Base-by-base conservation (phyloP, 1,139 yeast species). In the Debaryomyces psychrophilus region DNA sequence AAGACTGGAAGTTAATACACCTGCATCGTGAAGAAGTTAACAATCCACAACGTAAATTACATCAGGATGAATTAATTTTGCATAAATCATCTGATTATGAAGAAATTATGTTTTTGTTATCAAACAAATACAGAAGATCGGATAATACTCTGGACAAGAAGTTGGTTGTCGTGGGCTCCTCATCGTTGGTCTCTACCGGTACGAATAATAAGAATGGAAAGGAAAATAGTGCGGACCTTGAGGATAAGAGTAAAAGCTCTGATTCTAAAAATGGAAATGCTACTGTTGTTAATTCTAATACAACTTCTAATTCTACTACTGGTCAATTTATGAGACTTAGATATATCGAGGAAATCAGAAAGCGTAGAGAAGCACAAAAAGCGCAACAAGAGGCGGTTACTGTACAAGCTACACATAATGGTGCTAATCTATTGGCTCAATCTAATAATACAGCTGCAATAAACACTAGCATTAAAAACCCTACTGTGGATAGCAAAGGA, bases 61-160 rank as follows among this genome's bases (percentile, higher is more conserved):
- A 73, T 50, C 77, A 70, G 51, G 80, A 75, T 47, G 77, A 72
- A 56, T 58, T 73, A 57, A 66, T 72, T 4, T 57, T 74, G 53
- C 96, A 89, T 59, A 87, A 87, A 57, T 85, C 88, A 31, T 83
- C 92, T 2, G 95, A 90, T 53, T 90, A 88, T 65, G 98, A 93
- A 65, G 96, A 89, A 61, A 75, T 90, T 60, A 92, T 93, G 98
- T 67, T 74, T 47, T 64, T 75, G 42, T 62, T 75, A 43, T 72
- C 79, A 2, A 71, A 68, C 55, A 74, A 71, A 50, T 68, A 69
- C 55, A 71, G 65, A 50, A 63, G 65, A 43, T 56, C 67, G 9
- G 78, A 74, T 44, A 76, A 73, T 45, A 54, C 67, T 4, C 63
- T 62, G 41, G 77, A 70, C 29, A 69, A 70, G 48, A 69, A 68